Evolutionary conservation across 805 yeast genomes (phyloP), one percentile per base, ranked within the genome.

Genomic region (Kregervanrija delftensis): DNA sequence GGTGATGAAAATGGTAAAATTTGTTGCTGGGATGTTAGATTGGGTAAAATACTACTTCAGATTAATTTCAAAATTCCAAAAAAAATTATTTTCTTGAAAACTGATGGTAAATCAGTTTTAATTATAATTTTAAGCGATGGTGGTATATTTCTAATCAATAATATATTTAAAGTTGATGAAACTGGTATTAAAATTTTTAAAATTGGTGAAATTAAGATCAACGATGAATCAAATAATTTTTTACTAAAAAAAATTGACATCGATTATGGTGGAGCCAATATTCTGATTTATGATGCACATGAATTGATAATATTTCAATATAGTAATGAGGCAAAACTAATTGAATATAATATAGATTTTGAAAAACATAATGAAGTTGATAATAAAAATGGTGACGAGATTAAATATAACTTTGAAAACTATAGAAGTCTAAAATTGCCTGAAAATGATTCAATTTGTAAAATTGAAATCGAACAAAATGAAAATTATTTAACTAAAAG

Each of bases 21-120:
- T 13, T 47, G 49, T 8, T 59, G 58, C 3, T 66, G 69, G 69
- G 68, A 66, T 51, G 41, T 58, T 4, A 59, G 55, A 37, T 50
- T 41, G 2, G 55, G 56, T 10, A 40, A 35, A 2, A 39, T 45
- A 33, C 12, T 47, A 3, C 42, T 41, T 31, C 33, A 32, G 8
- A 22, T 15, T 14, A 32, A 35, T 11, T 13, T 39, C 6, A 34
- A 35, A 13, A 37, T 14, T 17, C 14, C 14, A 37, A 13, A 15
- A 14, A 42, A 34, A 12, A 51, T 63, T 2, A 37, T 53, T 12
- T 52, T 55, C 15, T 49, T 63, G 3, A 57, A 51, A n/a, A 55
- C 66, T 11, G 55, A 64, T 44, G 66, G 58, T 35, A 59, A 56
- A 44, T 54, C 53, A 9, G 33, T 43, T n/a, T 41, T 62, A 3